phyloP scores from a whole-genome alignment of 192 early-diverging fungal species.

The Coemansia sp. region DNA sequence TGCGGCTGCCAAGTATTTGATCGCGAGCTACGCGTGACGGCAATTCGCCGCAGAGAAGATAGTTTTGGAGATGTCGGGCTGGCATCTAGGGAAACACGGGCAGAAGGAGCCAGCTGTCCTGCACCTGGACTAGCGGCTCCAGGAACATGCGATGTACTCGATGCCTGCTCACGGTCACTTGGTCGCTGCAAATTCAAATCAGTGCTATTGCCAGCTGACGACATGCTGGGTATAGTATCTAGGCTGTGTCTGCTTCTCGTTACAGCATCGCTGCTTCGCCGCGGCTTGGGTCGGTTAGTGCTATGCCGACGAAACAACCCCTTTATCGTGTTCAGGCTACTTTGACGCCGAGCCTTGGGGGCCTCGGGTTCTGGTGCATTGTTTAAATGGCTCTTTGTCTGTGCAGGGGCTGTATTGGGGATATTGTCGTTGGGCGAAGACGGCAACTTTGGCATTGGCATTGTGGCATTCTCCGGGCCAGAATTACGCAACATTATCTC shows the following conservation, averaged over 20 bases:
- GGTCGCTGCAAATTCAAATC: not conserved
- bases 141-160: not conserved
- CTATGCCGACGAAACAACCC: constrained; percentile 33
- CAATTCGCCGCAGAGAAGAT: constrained; percentile 22
- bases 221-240: constrained; percentile 16
- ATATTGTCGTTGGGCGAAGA: constrained; percentile 4
- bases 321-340: constrained; percentile 31
- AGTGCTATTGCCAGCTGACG: not conserved
- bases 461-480: constrained; percentile 2
- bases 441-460: constrained; percentile 14
- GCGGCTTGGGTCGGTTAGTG: constrained; percentile 2
- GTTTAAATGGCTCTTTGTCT: not conserved
- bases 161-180: constrained; percentile 1
- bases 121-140: not conserved
- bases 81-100: constrained; percentile 8
- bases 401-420: not conserved
- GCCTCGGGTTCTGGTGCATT: not conserved
- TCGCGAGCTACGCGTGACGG: constrained; percentile 20
- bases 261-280: not conserved
- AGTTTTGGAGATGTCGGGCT: constrained; percentile 11
- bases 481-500: not conserved
- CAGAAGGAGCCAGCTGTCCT: not conserved
- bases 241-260: constrained; percentile 3
- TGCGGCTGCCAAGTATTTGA: constrained; percentile 24
- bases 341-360: constrained; percentile 18